Percentiles rank a stretch among this genome's conserved stretches.
Evolutionary conservation across 2,329 filamentous ascomycete species (phyloP).

Genomic region (Hypoxylon sp.): DNA sequence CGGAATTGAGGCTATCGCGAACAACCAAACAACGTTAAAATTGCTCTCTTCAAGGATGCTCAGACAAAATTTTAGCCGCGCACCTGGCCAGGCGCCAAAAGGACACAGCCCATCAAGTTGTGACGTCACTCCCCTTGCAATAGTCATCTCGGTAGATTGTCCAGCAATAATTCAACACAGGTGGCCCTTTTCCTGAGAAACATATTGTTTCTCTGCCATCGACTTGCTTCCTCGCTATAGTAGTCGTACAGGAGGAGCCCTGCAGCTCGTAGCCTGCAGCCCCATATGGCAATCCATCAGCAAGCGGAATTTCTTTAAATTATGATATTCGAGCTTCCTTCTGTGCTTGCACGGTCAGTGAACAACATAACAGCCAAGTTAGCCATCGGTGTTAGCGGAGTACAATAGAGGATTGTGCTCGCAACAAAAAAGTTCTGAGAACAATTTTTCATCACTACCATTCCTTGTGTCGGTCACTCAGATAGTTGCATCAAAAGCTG

Average conservation of each 20-base stretch:
- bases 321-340: conserved; percentile 10
- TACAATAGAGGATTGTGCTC: conserved; percentile 10
- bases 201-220: conserved; percentile 12
- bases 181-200: conserved; percentile 11
- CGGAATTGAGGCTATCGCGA: conserved; percentile 42
- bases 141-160: conserved; percentile 18
- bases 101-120: conserved; percentile 10
- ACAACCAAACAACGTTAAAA: conserved; percentile 30
- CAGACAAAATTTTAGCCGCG: conserved; percentile 25
- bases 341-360: conserved; percentile 24
- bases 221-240: conserved; percentile 10
- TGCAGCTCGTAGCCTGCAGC: conserved; percentile 17
- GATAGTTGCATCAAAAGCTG: conserved; percentile 20
- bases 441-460: conserved; percentile 19
- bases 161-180: conserved; percentile 19
- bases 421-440: conserved; percentile 6
- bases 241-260: conserved; percentile 17
- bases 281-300: conserved; percentile 15
- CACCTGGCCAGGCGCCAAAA: conserved; percentile 10
- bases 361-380: conserved; percentile 4
- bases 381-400: conserved; percentile 9
- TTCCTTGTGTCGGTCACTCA: conserved; percentile 14
- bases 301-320: conserved; percentile 1
- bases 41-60: conserved; percentile 21
- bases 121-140: conserved; percentile 15